Base-by-base conservation (phyloP, 352 stramenopile species). In the Phytophthora capsici region DNA sequence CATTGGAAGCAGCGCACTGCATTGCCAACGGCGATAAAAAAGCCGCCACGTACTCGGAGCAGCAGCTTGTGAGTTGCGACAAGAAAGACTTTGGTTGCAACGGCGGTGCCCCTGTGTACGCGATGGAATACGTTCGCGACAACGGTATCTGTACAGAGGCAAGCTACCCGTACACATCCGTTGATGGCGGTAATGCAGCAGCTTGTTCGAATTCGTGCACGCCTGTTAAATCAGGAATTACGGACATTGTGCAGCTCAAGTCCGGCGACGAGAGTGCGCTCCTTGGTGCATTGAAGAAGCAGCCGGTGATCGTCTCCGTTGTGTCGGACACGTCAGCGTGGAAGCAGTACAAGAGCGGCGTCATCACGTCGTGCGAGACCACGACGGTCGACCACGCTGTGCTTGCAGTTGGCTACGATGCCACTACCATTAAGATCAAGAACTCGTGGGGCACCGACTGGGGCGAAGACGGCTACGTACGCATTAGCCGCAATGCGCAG, bases 401-500 rank as follows among this genome's bases (percentile, higher is more conserved):
- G 17, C 82, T 99, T 22, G 90, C 88, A 0, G 96, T 99, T 2
- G 97, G 97, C 22, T 99, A 99, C 77, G 91, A 95, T 55, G 71
- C 77, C 28, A 84, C 76, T 0, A 78, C 77, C 19, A 97, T 94
- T 80, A 98, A 98, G 73, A 87, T 99, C 28, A 98, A 98, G 67
- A 99, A 99, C 82, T 98, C 96, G 37, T 99, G 97, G 97, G 97
- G 97, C 19, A 73, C 80, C 1, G 78, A 73, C n/a, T 99, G 96
- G 96, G 97, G 97, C 66, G 89, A 98, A 48, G 68, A 86, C 28
- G 96, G 96, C 46, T 99, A 97, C 81, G 94, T 99, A 38, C 89
- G 88, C 26, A 73, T 99, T 10, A 80, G 83, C 20, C 95, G 56
- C 88, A 97, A 78, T 75, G 82, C 63, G 3, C 78, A 71, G 13